phyloP scores from a whole-genome alignment of 2,329 filamentous ascomycete genomes.

The Pseudocercospora crystallina region DNA sequence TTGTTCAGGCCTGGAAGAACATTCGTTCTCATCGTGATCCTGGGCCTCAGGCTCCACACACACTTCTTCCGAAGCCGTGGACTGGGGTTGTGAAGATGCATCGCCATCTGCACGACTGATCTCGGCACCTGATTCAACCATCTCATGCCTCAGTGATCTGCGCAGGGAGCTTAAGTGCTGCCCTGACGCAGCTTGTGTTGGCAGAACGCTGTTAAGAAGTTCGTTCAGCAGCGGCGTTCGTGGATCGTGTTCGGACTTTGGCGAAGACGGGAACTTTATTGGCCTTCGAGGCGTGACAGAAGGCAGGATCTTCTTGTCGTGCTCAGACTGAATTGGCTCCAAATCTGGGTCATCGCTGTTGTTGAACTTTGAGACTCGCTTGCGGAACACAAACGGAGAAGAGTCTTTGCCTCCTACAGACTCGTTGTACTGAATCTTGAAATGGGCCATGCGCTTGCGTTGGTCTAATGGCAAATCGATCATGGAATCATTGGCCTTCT shows the following conservation, averaged over 20 bases:
- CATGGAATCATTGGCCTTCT: constrained; percentile 2
- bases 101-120: constrained; percentile 15
- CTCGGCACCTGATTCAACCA: constrained; percentile 28
- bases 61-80: neutral
- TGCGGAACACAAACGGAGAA: constrained; percentile 32
- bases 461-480: constrained; percentile 4
- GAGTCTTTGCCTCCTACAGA: constrained; percentile 11
- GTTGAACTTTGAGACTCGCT: constrained; percentile 18
- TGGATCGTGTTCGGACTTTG: constrained; percentile 1
- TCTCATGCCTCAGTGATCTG: constrained; percentile 25
- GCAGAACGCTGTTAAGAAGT: constrained; percentile 20
- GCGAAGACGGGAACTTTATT: constrained; percentile 5
- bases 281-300: constrained; percentile 7
- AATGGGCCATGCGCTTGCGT: constrained; percentile 3
- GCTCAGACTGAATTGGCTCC: neutral
- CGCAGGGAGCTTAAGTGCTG: constrained; percentile 21
- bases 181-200: constrained; percentile 3
- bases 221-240: constrained; percentile 22
- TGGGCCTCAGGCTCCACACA: neutral
- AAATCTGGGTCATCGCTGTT: constrained; percentile 4
- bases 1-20: neutral
- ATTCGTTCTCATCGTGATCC: neutral
- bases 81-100: constrained; percentile 18
- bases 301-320: constrained; percentile 1
- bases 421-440: constrained; percentile 12